phyloP scores from a whole-genome alignment of 805 yeast genomes.

The Maudiozyma turicensis region DNA sequence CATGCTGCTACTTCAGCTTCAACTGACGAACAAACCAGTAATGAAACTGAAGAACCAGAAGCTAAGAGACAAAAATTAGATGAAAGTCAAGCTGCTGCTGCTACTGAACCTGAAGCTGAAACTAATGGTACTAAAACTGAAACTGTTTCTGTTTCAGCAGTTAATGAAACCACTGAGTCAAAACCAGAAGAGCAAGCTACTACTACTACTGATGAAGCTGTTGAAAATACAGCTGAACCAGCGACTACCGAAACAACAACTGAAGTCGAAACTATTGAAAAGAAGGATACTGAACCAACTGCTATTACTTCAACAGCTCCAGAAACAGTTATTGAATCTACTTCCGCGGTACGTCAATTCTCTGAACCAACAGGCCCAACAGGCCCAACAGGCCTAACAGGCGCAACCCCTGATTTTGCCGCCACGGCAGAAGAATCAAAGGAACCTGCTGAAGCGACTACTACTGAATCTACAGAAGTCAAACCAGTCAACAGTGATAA shows the following conservation, averaged over 20 bases:
- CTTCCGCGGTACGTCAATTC: background rate
- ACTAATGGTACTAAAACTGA: background rate
- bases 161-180: background rate
- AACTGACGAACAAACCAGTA: background rate
- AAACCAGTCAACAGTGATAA: background rate
- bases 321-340: background rate
- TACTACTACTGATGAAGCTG: conserved; percentile 1
- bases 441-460: background rate
- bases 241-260: background rate
- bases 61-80: conserved; percentile 10
- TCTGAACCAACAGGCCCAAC: background rate
- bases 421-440: background rate
- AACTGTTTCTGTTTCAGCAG: background rate
- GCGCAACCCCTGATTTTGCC: background rate
- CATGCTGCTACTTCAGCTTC: conserved; percentile 18
- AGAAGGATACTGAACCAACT: background rate
- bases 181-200: background rate
- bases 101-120: background rate
- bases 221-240: background rate
- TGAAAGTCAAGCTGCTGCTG: background rate
- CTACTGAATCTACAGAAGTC: background rate
- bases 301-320: background rate
- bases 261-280: background rate
- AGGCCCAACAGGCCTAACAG: background rate
- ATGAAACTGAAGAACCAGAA: conserved; percentile 10